These are phyloP conservation scores for Curvularia sp. DNA, from an alignment of 2,329 filamentous ascomycete genomes.

Conservation along the genomic window DNA sequence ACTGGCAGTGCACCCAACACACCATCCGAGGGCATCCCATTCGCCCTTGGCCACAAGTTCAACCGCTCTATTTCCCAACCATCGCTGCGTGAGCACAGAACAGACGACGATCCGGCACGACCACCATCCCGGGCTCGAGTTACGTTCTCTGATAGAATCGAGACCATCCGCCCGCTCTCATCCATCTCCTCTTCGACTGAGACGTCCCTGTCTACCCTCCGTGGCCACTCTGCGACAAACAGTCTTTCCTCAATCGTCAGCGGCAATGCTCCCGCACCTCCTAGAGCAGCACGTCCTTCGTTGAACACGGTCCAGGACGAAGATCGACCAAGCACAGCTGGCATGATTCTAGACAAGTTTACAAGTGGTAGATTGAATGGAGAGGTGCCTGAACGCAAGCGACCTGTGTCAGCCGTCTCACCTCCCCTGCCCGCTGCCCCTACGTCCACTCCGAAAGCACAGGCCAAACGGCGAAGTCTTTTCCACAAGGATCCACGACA, in stretches of 20 bases:
- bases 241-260: conserved; percentile 82
- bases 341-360: conserved; percentile 67
- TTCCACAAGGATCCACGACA: conserved; percentile 60
- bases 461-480: conserved; percentile 47
- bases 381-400: conserved; percentile 39
- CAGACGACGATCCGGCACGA: conserved; percentile 40
- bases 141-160: conserved; percentile 82
- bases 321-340: conserved; percentile 70
- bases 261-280: conserved; percentile 56
- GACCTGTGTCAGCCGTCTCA: conserved; percentile 48
- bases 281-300: conserved; percentile 51
- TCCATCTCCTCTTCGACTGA: conserved; percentile 84
- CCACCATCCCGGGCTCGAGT: conserved; percentile 68
- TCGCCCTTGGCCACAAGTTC: conserved; percentile 43
- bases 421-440: conserved; percentile 24
- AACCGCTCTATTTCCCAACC: conserved; percentile 52
- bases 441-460: conserved; percentile 16
- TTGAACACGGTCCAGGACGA: conserved; percentile 54
- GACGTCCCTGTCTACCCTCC: conserved; percentile 73
- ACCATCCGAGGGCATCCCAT: conserved; percentile 59
- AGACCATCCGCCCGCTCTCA: conserved; percentile 84
- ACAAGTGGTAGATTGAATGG: conserved; percentile 35
- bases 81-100: conserved; percentile 36
- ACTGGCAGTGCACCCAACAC: conserved; percentile 71
- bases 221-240: conserved; percentile 75